phyloP scores from a whole-genome alignment of 305 asterid genomes.

The Striga hermonthica region DNA sequence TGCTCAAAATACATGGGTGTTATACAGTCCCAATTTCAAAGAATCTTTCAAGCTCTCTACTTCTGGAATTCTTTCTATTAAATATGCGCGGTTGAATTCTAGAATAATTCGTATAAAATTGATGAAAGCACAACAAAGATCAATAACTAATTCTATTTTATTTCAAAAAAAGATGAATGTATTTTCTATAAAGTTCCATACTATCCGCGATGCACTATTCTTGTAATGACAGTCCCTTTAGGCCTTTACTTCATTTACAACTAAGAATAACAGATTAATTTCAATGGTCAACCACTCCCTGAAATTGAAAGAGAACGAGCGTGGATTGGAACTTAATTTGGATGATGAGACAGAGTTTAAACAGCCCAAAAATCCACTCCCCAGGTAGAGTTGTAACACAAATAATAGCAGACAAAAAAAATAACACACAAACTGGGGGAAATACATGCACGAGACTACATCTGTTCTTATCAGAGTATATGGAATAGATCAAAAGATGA shows the following conservation, averaged over 20 bases:
- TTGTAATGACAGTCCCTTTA: too few relatives aligned
- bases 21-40: neutral
- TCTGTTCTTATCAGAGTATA: neutral
- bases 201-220: too few relatives aligned
- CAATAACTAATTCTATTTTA: too few relatives aligned
- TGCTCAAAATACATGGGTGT: neutral
- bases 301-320: too few relatives aligned
- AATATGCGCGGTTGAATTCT: neutral
- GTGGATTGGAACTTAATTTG: too few relatives aligned
- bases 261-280: too few relatives aligned
- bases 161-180: too few relatives aligned
- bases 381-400: neutral
- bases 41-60: neutral
- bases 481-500: neutral
- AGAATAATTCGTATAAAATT: neutral
- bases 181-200: too few relatives aligned
- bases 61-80: neutral
- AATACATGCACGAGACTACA: neutral
- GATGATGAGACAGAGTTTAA: too few relatives aligned
- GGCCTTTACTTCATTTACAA: too few relatives aligned
- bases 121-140: neutral
- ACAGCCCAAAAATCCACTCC: too few relatives aligned
- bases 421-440: neutral
- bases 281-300: too few relatives aligned
- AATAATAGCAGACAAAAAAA: slow-evolving; percentile 11